Evolutionary conservation across 352 stramenopile genomes (phyloP).

Genomic region (Pythium aphanidermatum): DNA sequence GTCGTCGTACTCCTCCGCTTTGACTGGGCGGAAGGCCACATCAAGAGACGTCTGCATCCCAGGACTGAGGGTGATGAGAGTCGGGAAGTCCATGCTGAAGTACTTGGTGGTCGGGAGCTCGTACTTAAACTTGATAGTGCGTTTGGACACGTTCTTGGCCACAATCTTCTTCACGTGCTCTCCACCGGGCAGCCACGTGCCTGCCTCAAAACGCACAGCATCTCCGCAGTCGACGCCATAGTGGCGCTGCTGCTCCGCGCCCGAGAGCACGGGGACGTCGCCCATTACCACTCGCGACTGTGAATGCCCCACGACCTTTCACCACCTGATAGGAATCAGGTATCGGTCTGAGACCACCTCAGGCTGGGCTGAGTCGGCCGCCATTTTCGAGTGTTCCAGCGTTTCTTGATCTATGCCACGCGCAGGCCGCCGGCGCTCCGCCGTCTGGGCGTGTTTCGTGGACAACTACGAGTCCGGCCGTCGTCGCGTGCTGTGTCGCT

Average conservation of each 20-base stretch:
- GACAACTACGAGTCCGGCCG: slow-evolving; percentile 27
- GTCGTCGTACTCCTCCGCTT: slow-evolving; percentile 90
- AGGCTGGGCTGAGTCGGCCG: too few relatives aligned
- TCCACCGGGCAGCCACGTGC: slow-evolving; percentile 86
- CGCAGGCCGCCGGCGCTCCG: slow-evolving; percentile 31
- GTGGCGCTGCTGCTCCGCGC: slow-evolving; percentile 62
- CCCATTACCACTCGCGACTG: not conserved
- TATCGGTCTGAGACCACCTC: too few relatives aligned
- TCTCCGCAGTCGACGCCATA: slow-evolving; percentile 84
- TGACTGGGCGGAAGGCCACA: slow-evolving; percentile 87
- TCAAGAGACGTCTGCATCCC: slow-evolving; percentile 84
- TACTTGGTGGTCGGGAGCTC: slow-evolving; percentile 89
- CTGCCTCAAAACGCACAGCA: slow-evolving; percentile 80
- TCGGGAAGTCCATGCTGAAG: slow-evolving; percentile 93
- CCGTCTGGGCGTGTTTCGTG: slow-evolving; percentile 39
- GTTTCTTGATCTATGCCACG: slow-evolving; percentile 21
- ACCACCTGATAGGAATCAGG: too few relatives aligned
- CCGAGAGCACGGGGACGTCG: slow-evolving; percentile 46
- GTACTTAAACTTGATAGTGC: slow-evolving; percentile 91
- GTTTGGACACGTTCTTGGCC: slow-evolving; percentile 88
- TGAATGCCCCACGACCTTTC: slow-evolving; percentile 8
- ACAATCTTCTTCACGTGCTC: slow-evolving; percentile 88
- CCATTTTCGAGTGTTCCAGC: not conserved
- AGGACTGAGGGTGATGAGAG: slow-evolving; percentile 81
- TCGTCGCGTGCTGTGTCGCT: slow-evolving; percentile 41